These are phyloP conservation scores for Salmacisia buchloeana DNA, from an alignment of 1,284 basidiomycete genomes.

Conservation along the genomic window DNA sequence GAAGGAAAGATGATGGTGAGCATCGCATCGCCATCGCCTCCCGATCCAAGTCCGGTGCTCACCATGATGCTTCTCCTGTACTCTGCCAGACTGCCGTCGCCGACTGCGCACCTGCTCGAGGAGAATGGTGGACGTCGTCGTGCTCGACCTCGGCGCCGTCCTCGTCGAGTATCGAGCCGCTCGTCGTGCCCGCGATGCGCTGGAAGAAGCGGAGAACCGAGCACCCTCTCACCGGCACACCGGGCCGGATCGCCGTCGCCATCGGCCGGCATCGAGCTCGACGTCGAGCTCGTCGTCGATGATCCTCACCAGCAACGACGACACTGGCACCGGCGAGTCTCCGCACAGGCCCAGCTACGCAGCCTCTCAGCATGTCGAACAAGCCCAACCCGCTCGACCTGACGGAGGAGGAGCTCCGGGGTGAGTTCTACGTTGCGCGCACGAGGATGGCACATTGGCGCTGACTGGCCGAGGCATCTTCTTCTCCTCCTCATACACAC, in stretches of 20 bases:
- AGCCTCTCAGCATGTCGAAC: background rate
- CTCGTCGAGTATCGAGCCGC: too few species aligned
- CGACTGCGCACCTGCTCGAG: too few species aligned
- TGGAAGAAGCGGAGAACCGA: background rate
- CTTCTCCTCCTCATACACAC: too few species aligned
- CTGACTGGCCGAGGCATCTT: too few species aligned
- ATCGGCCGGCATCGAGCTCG: background rate
- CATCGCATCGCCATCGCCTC: too few species aligned
- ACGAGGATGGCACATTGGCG: too few species aligned
- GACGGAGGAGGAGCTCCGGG: background rate
- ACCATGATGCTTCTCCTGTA: background rate
- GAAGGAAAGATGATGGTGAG: background rate
- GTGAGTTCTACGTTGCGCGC: too few species aligned
- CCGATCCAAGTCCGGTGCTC: too few species aligned
- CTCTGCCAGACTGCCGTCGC: too few species aligned
- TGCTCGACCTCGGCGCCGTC: too few species aligned
- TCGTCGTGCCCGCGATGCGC: background rate
- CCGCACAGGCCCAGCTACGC: too few species aligned
- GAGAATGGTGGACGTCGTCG: too few species aligned
- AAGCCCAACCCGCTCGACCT: conserved; percentile 4
- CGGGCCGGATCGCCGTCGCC: background rate
- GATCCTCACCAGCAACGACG: background rate
- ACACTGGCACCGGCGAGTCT: background rate
- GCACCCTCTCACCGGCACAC: background rate
- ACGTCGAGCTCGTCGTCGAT: background rate